phyloP scores from a whole-genome alignment of 106 monocot genomes.

The Dendrobium officinale region DNA sequence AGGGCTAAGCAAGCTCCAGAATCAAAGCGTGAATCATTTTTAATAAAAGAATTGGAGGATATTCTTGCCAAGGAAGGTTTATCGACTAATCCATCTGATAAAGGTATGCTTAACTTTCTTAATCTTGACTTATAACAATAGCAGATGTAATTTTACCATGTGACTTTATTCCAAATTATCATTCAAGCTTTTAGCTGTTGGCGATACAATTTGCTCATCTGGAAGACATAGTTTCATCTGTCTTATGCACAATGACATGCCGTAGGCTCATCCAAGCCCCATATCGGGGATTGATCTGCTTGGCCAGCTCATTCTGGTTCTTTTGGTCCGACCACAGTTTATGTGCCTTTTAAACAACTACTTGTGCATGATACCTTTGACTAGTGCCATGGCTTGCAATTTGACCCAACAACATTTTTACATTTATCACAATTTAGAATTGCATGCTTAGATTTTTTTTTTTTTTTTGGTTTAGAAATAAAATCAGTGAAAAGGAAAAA shows the following conservation, averaged over 20 bases:
- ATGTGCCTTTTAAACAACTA: neutral
- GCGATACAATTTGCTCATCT: neutral
- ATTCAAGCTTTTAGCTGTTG: neutral
- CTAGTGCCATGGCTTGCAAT: neutral
- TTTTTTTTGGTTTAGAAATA: constrained; percentile 41
- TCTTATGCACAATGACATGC: neutral
- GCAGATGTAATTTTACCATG: neutral
- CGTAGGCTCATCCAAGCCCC: neutral
- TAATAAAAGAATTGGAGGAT: constrained; percentile 81
- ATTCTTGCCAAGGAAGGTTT: constrained; percentile 89
- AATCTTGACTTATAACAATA: neutral
- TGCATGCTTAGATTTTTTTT: neutral
- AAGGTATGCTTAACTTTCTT: constrained; percentile 38
- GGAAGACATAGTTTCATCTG: neutral
- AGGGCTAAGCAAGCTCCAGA: constrained; percentile 87
- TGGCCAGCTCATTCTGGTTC: neutral
- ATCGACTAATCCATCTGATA: constrained; percentile 87
- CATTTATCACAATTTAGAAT: neutral
- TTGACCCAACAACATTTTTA: neutral
- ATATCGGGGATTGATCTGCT: neutral
- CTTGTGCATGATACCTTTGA: neutral
- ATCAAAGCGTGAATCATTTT: constrained; percentile 63
- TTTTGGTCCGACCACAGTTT: neutral
- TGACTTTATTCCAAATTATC: neutral
- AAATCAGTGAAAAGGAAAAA: constrained; percentile 77